These are phyloP conservation scores for Rhodotorula glutinis DNA, from an alignment of 1,284 basidiomycete genomes.

Conservation along the genomic window DNA sequence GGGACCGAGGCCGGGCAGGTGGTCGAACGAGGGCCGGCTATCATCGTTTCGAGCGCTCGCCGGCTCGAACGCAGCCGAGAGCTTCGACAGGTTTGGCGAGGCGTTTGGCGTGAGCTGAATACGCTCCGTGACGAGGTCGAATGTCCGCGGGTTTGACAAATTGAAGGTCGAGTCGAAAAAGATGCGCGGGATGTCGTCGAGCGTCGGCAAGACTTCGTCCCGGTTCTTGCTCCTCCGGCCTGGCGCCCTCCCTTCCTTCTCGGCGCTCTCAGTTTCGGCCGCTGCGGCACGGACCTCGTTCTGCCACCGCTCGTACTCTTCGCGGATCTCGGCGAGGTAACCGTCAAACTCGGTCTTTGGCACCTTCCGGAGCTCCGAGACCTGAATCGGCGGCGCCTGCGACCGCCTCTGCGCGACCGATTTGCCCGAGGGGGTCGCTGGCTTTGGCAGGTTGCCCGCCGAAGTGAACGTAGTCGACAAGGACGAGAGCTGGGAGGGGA, in stretches of 20 bases:
- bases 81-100: neutral
- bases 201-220: conserved; percentile 57
- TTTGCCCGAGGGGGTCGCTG: conserved; percentile 18
- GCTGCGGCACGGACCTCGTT: conserved; percentile 42
- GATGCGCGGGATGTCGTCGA: conserved; percentile 72
- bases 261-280: neutral
- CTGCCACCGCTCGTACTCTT: conserved; percentile 46
- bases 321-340: conserved; percentile 43
- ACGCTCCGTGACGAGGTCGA: conserved; percentile 72
- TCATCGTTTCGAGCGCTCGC: neutral
- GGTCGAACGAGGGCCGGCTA: conserved; percentile 39
- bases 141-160: conserved; percentile 78
- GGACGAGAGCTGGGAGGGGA: conserved; percentile 33
- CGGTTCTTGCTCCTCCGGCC: conserved; percentile 23
- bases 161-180: conserved; percentile 79
- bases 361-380: conserved; percentile 32
- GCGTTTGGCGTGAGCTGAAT: conserved; percentile 37
- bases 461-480: conserved; percentile 40
- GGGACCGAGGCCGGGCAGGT: conserved; percentile 35
- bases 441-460: conserved; percentile 28
- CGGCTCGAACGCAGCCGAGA: neutral
- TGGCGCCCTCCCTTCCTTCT: neutral
- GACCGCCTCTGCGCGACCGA: conserved; percentile 33
- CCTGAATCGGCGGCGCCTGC: conserved; percentile 32
- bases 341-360: conserved; percentile 34